Evolutionary conservation across 495 filamentous ascomycete genomes (phyloP).

Genomic region (Polyplosphaeria fusca): DNA sequence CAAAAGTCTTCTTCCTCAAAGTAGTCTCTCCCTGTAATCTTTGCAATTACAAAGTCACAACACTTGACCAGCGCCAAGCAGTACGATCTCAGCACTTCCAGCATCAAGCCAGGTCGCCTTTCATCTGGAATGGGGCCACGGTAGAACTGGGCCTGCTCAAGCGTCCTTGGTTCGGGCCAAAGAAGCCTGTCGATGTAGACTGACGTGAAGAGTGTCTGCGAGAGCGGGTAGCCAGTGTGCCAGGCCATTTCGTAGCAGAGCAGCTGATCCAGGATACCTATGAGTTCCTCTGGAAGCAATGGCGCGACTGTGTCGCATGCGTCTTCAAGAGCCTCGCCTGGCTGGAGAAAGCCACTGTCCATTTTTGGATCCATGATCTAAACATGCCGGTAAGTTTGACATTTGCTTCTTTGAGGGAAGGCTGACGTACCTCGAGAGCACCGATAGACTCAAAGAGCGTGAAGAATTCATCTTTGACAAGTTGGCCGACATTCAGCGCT

Average conservation of each 20-base stretch:
- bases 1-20: slow-evolving; percentile 99
- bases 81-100: slow-evolving; percentile 75
- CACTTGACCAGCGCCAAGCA: slow-evolving; percentile 80
- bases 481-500: slow-evolving; percentile 75
- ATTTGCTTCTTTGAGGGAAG: background rate
- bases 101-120: slow-evolving; percentile 36
- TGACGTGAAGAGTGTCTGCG: slow-evolving; percentile 92
- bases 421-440: slow-evolving; percentile 73
- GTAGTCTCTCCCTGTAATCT: slow-evolving; percentile 72
- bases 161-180: slow-evolving; percentile 60
- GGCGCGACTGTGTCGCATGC: slow-evolving; percentile 74
- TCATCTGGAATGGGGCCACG: slow-evolving; percentile 8
- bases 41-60: slow-evolving; percentile 73
- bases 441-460: slow-evolving; percentile 92
- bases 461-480: slow-evolving; percentile 92
- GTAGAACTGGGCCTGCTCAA: slow-evolving; percentile 69
- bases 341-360: slow-evolving; percentile 82
- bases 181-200: slow-evolving; percentile 85
- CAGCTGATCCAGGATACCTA: slow-evolving; percentile 93
- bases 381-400: slow-evolving; percentile 1
- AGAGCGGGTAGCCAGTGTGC: slow-evolving; percentile 91
- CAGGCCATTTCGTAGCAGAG: slow-evolving; percentile 95
- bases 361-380: slow-evolving; percentile 99
- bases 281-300: slow-evolving; percentile 71
- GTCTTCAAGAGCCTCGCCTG: slow-evolving; percentile 76